These are phyloP conservation scores for Fusarium anguioides DNA, from an alignment of 2,329 filamentous ascomycete species.

Conservation along the genomic window DNA sequence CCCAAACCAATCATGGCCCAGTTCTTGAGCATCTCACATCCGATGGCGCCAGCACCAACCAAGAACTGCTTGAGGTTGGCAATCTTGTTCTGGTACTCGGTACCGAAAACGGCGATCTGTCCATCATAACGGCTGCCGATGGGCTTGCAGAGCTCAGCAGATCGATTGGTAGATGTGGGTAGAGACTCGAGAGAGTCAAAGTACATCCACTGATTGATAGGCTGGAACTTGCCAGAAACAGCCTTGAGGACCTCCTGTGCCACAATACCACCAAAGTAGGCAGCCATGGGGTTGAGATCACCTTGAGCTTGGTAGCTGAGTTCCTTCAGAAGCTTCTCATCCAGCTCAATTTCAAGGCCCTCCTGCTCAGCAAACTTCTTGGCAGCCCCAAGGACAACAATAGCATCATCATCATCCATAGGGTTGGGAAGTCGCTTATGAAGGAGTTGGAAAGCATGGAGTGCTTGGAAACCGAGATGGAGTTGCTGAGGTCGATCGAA, in stretches of 20 bases:
- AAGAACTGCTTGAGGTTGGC: conserved; percentile 92
- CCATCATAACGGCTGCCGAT: conserved; percentile 90
- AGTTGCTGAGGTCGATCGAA: conserved; percentile 94
- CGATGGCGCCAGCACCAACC: conserved; percentile 95
- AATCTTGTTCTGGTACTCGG: conserved; percentile 93
- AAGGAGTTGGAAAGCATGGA: conserved; percentile 84
- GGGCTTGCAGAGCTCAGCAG: conserved; percentile 89
- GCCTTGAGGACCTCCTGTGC: conserved; percentile 97
- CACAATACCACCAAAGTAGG: conserved; percentile 92
- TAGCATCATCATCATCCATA: conserved; percentile 86
- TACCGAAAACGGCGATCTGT: conserved; percentile 95
- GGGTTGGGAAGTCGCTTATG: conserved; percentile 83
- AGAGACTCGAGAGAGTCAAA: conserved; percentile 98
- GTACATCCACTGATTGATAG: conserved; percentile 96
- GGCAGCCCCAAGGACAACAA: conserved; percentile 79
- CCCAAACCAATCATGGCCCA: conserved; percentile 99
- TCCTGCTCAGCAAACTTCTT: conserved; percentile 79
- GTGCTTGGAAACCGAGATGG: conserved; percentile 90
- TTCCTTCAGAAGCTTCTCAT: conserved; percentile 93
- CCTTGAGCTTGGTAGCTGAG: conserved; percentile 94
- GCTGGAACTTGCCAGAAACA: conserved; percentile 96
- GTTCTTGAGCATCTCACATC: conserved; percentile 99
- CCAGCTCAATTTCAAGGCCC: conserved; percentile 75
- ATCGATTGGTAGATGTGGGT: conserved; percentile 77
- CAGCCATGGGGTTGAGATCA: conserved; percentile 91